Percentiles rank a stretch among this genome's conserved stretches.
phyloP scores from a whole-genome alignment of 192 early-diverging fungal species.

The Mortierella alpina region DNA sequence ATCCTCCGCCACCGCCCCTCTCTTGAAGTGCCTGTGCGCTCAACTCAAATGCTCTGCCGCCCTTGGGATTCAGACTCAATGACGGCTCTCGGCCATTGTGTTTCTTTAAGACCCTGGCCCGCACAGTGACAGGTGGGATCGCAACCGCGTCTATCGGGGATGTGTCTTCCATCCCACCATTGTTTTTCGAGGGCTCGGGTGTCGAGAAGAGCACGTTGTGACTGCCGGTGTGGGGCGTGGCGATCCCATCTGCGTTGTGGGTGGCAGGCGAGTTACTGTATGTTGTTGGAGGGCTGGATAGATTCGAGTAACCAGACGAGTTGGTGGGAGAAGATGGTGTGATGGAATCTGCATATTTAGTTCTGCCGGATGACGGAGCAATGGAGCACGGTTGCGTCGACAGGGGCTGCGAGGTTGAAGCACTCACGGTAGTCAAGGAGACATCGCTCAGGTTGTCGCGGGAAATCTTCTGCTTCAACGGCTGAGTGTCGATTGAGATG shows the following conservation, averaged over 20 bases:
- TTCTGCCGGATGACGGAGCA: too few relatives aligned
- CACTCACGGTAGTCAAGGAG: neutral
- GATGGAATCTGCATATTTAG: constrained; percentile 7
- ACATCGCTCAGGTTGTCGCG: constrained; percentile 4
- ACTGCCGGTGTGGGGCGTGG: constrained; percentile 1
- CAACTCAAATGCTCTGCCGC: constrained; percentile 14
- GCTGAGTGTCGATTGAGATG: neutral
- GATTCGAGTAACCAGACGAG: constrained; percentile 15
- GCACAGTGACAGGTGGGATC: neutral
- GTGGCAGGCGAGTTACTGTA: constrained; percentile 22
- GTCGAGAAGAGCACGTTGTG: constrained; percentile 14
- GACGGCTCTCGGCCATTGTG: constrained; percentile 11
- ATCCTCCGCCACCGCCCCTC: too few relatives aligned
- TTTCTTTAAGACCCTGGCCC: neutral
- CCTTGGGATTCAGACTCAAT: constrained; percentile 1
- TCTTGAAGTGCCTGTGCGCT: constrained; percentile 24
- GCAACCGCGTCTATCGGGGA: constrained; percentile 20
- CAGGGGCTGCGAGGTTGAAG: too few relatives aligned
- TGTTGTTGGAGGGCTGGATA: constrained; percentile 24
- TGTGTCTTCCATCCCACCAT: too few relatives aligned
- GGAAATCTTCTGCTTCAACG: neutral
- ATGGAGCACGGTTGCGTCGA: too few relatives aligned
- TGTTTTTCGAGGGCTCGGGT: neutral
- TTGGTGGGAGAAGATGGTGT: constrained; percentile 24
- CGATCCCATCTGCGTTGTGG: constrained; percentile 10